Evolutionary conservation across 371 early-diverging fungal genomes (phyloP).

Genomic region (Rhizopus stolonifer): DNA sequence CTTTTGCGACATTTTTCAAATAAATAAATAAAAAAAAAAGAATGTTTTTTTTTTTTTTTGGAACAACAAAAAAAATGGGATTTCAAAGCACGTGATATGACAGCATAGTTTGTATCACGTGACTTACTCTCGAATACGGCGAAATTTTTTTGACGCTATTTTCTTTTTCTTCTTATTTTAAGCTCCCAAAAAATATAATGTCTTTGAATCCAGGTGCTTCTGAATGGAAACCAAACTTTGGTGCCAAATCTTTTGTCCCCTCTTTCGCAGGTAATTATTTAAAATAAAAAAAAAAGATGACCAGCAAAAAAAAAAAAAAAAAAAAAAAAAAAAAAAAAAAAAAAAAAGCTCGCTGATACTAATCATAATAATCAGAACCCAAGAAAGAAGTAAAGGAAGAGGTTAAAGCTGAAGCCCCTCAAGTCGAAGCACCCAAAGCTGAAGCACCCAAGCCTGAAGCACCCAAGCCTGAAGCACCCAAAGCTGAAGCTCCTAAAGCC

Average conservation of each 20-base stretch:
- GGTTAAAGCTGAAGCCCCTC: background rate
- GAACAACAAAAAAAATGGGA: too few relatives aligned
- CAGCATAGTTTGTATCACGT: background rate
- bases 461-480: background rate
- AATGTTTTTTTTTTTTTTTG: too few relatives aligned
- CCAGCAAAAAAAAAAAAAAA: background rate
- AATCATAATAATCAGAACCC: background rate
- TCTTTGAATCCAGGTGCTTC: constrained; percentile 34
- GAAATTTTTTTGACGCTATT: constrained; percentile 7
- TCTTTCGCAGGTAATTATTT: constrained; percentile 24
- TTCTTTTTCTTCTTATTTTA: constrained; percentile 9
- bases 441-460: background rate
- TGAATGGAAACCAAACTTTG: constrained; percentile 41
- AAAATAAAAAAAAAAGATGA: background rate
- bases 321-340: constrained; percentile 1
- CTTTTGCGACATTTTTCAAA: constrained; percentile 28
- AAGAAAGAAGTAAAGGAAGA: constrained; percentile 9
- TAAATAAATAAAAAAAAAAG: too few relatives aligned
- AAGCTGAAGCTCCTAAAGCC: background rate
- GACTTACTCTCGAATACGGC: background rate
- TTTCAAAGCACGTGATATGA: constrained; percentile 4
- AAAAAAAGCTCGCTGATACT: too few relatives aligned
- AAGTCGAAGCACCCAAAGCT: constrained; percentile 3
- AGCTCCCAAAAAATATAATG: constrained; percentile 28
- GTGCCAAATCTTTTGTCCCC: constrained; percentile 37